A percentile compares a stretch with the other conserved stretches of the same genome.
phyloP scores from a whole-genome alignment of 768 basidiomycete species.

The Neoboletus subvelutipes region DNA sequence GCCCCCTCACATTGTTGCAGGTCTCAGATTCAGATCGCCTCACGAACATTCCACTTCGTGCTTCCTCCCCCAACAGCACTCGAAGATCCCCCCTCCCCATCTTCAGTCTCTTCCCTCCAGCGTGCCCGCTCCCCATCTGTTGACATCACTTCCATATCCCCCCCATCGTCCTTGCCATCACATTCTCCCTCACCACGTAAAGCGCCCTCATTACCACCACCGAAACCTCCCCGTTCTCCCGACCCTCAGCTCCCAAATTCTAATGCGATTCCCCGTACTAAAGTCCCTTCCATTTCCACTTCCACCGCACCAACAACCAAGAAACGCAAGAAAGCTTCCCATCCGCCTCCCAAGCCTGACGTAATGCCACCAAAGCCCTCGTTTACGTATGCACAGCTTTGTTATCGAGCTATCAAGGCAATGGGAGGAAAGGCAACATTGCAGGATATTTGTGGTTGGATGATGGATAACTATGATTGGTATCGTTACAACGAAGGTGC shows the following conservation, averaged over 20 bases:
- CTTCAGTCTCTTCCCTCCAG: conserved; percentile 68
- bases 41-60: conserved; percentile 94
- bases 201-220: conserved; percentile 41
- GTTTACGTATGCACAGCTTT: conserved; percentile 88
- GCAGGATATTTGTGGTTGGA: conserved; percentile 92
- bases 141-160: conserved; percentile 78
- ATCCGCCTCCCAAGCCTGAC: conserved; percentile 53
- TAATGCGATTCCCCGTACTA: conserved; percentile 51
- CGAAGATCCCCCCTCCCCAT: conserved; percentile 79
- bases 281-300: conserved; percentile 30
- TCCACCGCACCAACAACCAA: conserved; percentile 40
- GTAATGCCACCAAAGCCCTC: conserved; percentile 88
- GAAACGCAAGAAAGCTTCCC: conserved; percentile 67
- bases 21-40: conserved; percentile 95
- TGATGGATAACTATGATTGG: conserved; percentile 85
- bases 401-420: conserved; percentile 83
- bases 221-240: conserved; percentile 47
- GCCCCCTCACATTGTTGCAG: conserved; percentile 40
- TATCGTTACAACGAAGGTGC: conserved; percentile 79
- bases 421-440: conserved; percentile 85
- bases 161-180: conserved; percentile 78
- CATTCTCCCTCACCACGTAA: conserved; percentile 65
- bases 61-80: conserved; percentile 84
- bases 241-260: conserved; percentile 62
- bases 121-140: conserved; percentile 76